These are phyloP conservation scores for Venturia pyrina DNA, from an alignment of 2,329 filamentous ascomycete species.

Conservation along the genomic window DNA sequence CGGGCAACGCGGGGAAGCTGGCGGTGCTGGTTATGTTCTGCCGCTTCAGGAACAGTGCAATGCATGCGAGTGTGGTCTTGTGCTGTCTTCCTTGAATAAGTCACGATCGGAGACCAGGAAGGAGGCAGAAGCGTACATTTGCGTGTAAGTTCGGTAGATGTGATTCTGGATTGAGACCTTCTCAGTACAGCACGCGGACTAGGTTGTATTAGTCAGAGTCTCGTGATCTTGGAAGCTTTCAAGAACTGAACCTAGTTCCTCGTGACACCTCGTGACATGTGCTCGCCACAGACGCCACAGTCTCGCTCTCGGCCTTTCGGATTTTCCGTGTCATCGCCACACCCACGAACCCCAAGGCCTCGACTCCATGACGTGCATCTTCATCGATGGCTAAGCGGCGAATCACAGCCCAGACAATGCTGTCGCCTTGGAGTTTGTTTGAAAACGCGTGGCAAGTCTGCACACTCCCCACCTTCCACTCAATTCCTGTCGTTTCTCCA, in stretches of 20 bases:
- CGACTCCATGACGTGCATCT: neutral
- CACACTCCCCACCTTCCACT: neutral
- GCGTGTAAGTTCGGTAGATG: neutral
- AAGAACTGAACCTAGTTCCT: too few relatives aligned
- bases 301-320: neutral
- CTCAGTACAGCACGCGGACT: too few relatives aligned
- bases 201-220: neutral
- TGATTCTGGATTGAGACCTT: neutral
- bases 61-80: neutral
- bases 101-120: neutral
- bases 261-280: too few relatives aligned
- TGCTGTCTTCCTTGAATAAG: neutral
- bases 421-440: neutral
- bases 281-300: neutral
- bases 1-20: neutral
- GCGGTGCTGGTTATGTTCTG: neutral
- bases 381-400: neutral
- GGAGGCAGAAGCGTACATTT: neutral
- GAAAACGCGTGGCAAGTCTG: slow-evolving; percentile 1
- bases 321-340: neutral
- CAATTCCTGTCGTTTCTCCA: neutral
- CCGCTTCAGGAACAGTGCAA: neutral
- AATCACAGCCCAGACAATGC: neutral
- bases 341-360: neutral
- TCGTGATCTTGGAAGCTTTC: neutral